phyloP scores from a whole-genome alignment of 1,284 basidiomycete species.

The Takashimella koratensis region DNA sequence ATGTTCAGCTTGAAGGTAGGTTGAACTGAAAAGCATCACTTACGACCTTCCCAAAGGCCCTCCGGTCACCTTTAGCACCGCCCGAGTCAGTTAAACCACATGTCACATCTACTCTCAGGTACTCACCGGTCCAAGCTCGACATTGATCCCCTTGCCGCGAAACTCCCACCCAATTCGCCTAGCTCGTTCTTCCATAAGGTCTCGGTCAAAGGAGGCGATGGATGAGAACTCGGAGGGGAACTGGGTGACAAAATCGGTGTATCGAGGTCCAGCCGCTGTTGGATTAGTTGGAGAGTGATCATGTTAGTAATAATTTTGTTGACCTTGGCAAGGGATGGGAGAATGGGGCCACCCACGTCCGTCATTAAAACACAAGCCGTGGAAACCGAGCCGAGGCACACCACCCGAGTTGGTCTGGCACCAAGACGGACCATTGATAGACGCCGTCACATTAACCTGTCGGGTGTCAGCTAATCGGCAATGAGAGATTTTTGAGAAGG shows the following conservation, averaged over 20 bases:
- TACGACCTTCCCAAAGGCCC: conserved; percentile 48
- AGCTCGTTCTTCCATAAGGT: conserved; percentile 49
- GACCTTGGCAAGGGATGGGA: not conserved
- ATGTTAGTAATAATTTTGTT: no score
- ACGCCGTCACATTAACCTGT: conserved; percentile 44
- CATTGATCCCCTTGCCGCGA: conserved; percentile 46
- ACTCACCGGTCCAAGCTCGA: conserved; percentile 41
- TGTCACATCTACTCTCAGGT: no score
- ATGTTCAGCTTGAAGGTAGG: conserved; percentile 1
- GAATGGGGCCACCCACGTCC: conserved; percentile 46
- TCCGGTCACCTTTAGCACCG: conserved; percentile 41
- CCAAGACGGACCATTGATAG: conserved; percentile 50
- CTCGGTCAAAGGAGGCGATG: conserved; percentile 52
- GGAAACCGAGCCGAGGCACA: conserved; percentile 50
- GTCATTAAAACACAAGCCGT: conserved; percentile 63
- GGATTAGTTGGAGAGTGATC: conserved; percentile 36
- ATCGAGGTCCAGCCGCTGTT: conserved; percentile 53
- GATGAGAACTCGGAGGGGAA: conserved; percentile 52
- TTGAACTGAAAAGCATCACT: conserved; percentile 4
- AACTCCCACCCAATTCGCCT: conserved; percentile 52
- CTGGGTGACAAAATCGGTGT: conserved; percentile 48
- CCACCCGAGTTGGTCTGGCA: conserved; percentile 62
- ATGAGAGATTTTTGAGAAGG: no score
- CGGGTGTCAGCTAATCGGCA: no score
- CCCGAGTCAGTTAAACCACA: not conserved